Conservation (phyloP, 2,329 filamentous ascomycete genomes). For the Rachicladosporium sp. region DNA sequence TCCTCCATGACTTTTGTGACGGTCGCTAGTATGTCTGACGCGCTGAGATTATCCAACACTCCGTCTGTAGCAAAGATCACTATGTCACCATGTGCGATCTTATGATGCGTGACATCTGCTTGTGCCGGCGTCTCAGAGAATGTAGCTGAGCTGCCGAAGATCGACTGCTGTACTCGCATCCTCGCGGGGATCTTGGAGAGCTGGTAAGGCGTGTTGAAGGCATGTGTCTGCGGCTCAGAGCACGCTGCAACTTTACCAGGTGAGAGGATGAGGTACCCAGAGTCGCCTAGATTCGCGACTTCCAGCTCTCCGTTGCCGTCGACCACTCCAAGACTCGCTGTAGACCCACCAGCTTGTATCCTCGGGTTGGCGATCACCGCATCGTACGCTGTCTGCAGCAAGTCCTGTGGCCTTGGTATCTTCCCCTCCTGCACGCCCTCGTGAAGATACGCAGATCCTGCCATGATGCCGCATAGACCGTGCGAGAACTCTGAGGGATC, state of each 20-base stretch:
- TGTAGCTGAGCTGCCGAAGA: slow-evolving; percentile 60
- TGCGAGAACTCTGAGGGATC: slow-evolving; percentile 95
- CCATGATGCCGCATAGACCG: slow-evolving; percentile 87
- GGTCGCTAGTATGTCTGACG: slow-evolving; percentile 74
- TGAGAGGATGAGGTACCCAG: slow-evolving; percentile 77
- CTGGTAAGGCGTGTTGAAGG: slow-evolving; percentile 95
- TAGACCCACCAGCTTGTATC: slow-evolving; percentile 77
- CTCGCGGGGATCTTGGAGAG: slow-evolving; percentile 74
- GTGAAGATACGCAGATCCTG: slow-evolving; percentile 34
- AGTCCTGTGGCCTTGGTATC: slow-evolving; percentile 40
- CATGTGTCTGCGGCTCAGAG: slow-evolving; percentile 82
- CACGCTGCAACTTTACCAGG: slow-evolving; percentile 73
- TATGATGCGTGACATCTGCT: slow-evolving; percentile 64
- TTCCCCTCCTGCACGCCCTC: slow-evolving; percentile 21
- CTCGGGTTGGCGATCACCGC: slow-evolving; percentile 60
- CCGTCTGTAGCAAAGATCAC: slow-evolving; percentile 91
- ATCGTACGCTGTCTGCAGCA: slow-evolving; percentile 79
- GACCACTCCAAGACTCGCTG: slow-evolving; percentile 76
- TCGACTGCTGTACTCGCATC: slow-evolving; percentile 64
- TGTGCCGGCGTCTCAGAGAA: slow-evolving; percentile 76
- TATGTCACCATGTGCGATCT: slow-evolving; percentile 79
- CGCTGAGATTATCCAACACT: slow-evolving; percentile 89
- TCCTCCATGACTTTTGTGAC: slow-evolving; percentile 57
- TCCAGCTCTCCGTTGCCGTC: slow-evolving; percentile 63
- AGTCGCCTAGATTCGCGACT: slow-evolving; percentile 90